Evolutionary conservation across 2,329 filamentous ascomycete genomes (phyloP).

Genomic region (Apiospora marii): DNA sequence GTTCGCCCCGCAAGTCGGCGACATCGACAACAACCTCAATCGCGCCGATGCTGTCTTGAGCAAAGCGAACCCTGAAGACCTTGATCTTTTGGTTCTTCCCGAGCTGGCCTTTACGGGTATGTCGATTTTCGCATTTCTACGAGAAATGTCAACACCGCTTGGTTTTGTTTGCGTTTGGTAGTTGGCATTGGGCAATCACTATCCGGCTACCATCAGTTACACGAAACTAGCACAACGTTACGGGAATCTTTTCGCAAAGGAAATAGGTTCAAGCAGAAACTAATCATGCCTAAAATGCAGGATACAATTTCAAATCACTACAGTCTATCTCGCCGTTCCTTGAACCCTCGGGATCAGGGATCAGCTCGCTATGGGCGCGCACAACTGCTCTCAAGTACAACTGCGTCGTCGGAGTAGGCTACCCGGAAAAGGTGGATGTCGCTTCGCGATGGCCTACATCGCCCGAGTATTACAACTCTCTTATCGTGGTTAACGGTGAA

Average conservation of each 20-base stretch:
- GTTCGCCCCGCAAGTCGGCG: slow-evolving; percentile 75
- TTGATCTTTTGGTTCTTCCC: slow-evolving; percentile 77
- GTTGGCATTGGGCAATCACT: no score
- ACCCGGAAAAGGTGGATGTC: slow-evolving; percentile 73
- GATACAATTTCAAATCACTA: slow-evolving; percentile 82
- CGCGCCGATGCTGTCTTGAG: slow-evolving; percentile 71
- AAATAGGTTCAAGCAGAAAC: no score
- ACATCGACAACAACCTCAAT: slow-evolving; percentile 74
- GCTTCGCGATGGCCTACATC: slow-evolving; percentile 56
- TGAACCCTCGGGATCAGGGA: no score
- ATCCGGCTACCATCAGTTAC: no score
- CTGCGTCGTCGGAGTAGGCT: slow-evolving; percentile 75
- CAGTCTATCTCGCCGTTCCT: no score
- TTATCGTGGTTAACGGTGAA: slow-evolving; percentile 62
- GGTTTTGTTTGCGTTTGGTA: no score
- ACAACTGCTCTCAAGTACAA: slow-evolving; percentile 70
- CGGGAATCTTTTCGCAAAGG: no score
- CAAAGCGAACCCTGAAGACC: slow-evolving; percentile 55
- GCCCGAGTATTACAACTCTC: slow-evolving; percentile 52
- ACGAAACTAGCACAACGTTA: no score
- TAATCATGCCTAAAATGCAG: no score
- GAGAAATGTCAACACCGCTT: no score
- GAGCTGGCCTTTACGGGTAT: slow-evolving; percentile 79
- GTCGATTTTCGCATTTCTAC: no score
- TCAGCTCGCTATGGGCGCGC: no score